Base-by-base conservation (phyloP, 192 early-diverging fungal species). In the Chytriomyces sp. region DNA sequence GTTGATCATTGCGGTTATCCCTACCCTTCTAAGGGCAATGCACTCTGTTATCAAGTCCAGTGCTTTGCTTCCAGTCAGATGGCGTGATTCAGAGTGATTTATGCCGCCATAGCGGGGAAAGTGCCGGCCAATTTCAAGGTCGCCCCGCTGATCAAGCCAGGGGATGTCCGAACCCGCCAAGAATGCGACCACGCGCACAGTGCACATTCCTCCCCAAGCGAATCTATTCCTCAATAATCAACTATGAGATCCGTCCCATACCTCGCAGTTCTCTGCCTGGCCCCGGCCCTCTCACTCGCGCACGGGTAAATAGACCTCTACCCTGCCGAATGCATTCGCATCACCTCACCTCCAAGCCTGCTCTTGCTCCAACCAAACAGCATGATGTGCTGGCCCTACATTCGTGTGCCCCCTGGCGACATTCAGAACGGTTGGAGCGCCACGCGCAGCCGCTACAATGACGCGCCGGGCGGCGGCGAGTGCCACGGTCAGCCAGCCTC, bases 401-500 rank as follows among this genome's bases (percentile, higher is more conserved):
- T 64, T 22, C 62, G 62, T 22, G 62, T 34, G 7, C 5, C 25
- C 5, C 40, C 62, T n/a, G 62, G 62, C 17, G 62, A 64, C 62
- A 22, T 34, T 5, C 39, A 44, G 30, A 39, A 44, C n/a, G 62
- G 62, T 17, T 64, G 62, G 62, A 44, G 39, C 25, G 28, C 30
- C 0, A 41, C 62, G 8, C 37, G 37, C 12, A 8, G 62, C 5
- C 31, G 62, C 14, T 44, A 10, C n/a, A 64, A 64, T 30, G 62
- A 64, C 39, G 17, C 26, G 12, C 10, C 34, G 25, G 40, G 39
- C 19, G 40, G 62, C 26, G 39, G 39, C 39, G 25, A n/a, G 14
- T 64, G 62, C 62, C 62, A 64, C 62, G 62, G 62, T 30, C 37
- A 33, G 14, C 37, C 25, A 17, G 22, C 14, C n/a, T 10, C 39